Evolutionary conservation across 2,329 filamentous ascomycete genomes (phyloP).

Genomic region (Allantophomopsis lycopodina): DNA sequence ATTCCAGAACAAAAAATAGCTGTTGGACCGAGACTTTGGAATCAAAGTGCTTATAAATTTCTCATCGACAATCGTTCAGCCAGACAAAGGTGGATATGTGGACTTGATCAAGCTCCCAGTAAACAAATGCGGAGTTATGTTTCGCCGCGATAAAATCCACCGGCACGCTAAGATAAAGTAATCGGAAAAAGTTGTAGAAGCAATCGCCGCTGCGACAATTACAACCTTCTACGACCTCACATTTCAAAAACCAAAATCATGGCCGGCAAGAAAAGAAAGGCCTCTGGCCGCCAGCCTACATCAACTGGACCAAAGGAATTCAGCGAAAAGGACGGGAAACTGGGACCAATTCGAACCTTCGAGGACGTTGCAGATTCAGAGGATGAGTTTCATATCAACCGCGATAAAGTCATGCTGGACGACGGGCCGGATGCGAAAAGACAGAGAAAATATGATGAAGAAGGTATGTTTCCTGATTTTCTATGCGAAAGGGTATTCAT

Average conservation of each 20-base stretch:
- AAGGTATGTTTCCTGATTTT: conserved; percentile 29
- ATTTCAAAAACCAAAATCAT: conserved; percentile 22
- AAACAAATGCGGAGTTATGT: not conserved
- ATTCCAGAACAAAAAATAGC: no score
- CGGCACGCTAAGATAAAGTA: conserved; percentile 4
- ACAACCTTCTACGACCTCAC: not conserved
- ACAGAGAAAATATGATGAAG: conserved; percentile 53
- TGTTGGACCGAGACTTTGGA: no score
- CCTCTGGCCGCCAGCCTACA: conserved; percentile 30
- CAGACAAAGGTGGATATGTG: no score
- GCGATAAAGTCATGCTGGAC: conserved; percentile 76
- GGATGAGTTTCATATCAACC: conserved; percentile 81
- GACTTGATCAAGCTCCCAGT: no score
- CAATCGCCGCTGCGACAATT: not conserved
- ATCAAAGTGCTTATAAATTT: no score
- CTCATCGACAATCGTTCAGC: no score
- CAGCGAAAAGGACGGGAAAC: conserved; percentile 43
- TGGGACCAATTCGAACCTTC: conserved; percentile 47
- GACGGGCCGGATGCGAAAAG: conserved; percentile 71
- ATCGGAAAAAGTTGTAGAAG: conserved; percentile 3
- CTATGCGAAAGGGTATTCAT: not conserved
- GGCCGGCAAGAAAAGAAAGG: conserved; percentile 57
- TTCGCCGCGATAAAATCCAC: not conserved
- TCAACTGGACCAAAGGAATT: conserved; percentile 38
- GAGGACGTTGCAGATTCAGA: conserved; percentile 88